Evolutionary conservation across 2,329 filamentous ascomycete genomes (phyloP), one percentile per base, ranked within the genome.

Genomic region (Penicillium digitatum): DNA sequence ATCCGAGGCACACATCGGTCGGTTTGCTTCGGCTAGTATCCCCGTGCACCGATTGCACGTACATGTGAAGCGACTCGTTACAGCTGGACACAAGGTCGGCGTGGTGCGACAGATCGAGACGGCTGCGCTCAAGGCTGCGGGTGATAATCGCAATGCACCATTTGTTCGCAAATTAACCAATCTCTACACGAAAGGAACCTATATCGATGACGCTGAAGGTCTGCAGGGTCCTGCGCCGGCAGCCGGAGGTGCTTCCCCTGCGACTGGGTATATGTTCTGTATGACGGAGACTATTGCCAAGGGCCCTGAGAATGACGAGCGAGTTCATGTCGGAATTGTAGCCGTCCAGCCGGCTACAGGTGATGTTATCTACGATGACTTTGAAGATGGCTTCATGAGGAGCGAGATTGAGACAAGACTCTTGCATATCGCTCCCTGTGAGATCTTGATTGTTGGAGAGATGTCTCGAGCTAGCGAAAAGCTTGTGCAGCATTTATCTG

Each of bases 301-400:
- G 63, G 86, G 86, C 9, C 86, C 81, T 73, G 90, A 90, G 1
- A 92, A 90, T 0, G 93, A 97, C 68, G 94, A 99, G 70, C 95
- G 89, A 67, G 93, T 97, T 1, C 85, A 94, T 53, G 87, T 97
- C 24, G 94, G 94, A 1, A 84, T 99, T 55, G 81, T 99, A 22
- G 94, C 94, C 26, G 94, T 99, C 5, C 94, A 99, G 66, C 94
- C 94, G 9, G 89, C 90, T 1, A 99, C 94, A 0, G 94, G 94
- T 53, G 93, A 97, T 71, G 90, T 99, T 64, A 88, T 97, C 53
- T 95, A 96, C 66, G 94, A 99, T 68, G 86, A 87, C 56, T 99
- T 99, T 65, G 90, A 97, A 64, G 94, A 99, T 67, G 91, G 93
- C 2, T 97, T 97, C 75, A 96, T 99, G 93, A 82, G 94, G 46